These are phyloP conservation scores for Penicillium malachiteum DNA, from an alignment of 495 filamentous ascomycete species.

Conservation along the genomic window DNA sequence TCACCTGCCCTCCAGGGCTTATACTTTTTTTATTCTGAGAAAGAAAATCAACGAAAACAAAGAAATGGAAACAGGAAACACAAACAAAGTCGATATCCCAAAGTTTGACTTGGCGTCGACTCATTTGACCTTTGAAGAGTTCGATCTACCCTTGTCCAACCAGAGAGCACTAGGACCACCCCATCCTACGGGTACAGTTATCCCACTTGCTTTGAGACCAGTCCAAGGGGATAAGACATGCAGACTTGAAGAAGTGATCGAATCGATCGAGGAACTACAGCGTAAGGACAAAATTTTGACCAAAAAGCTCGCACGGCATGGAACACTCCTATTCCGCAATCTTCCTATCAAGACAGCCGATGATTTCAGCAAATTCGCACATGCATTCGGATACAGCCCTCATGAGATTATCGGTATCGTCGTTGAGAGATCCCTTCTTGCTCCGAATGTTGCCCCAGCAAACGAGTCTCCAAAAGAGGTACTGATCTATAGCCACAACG, in stretches of 20 bases:
- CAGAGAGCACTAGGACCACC: constrained; percentile 40
- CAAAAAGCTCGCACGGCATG: constrained; percentile 55
- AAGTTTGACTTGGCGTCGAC: too few relatives aligned
- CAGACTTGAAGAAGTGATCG: constrained; percentile 31
- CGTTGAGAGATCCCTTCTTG: constrained; percentile 48
- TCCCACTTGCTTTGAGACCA: constrained; percentile 44
- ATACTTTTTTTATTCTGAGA: too few relatives aligned
- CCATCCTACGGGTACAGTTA: constrained; percentile 39
- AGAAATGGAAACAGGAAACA: too few relatives aligned
- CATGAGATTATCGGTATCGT: constrained; percentile 59
- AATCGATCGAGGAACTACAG: constrained; percentile 46
- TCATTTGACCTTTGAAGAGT: constrained; percentile 24
- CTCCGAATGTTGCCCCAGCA: constrained; percentile 52
- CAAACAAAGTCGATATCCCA: too few relatives aligned
- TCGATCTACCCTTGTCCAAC: constrained; percentile 62
- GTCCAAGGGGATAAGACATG: constrained; percentile 8
- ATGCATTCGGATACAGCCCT: constrained; percentile 52
- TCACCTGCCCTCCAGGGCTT: too few relatives aligned
- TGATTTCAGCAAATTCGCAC: constrained; percentile 52
- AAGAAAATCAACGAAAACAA: too few relatives aligned
- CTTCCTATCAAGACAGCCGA: constrained; percentile 33
- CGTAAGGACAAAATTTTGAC: constrained; percentile 50
- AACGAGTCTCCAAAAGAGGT: constrained; percentile 53
- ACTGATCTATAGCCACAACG: constrained; percentile 55
- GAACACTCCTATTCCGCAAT: constrained; percentile 33